phyloP scores from a whole-genome alignment of 352 stramenopile species.

The Detonula confervacea region DNA sequence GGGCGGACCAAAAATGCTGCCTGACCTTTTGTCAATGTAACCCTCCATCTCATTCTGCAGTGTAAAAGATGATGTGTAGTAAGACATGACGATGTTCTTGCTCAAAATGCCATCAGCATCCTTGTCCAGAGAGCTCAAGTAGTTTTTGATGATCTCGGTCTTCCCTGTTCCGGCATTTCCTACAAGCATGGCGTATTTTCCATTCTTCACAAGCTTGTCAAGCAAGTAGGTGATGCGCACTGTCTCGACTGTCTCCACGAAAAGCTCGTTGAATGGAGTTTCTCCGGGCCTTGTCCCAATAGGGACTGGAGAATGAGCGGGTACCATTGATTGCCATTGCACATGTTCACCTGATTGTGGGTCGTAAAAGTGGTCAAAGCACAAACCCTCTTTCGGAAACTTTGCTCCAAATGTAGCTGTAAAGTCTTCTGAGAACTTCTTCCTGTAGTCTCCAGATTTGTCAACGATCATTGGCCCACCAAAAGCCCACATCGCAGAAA shows the following conservation, averaged over 20 bases:
- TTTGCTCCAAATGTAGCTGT: conserved; percentile 86
- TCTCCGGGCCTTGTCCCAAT: conserved; percentile 93
- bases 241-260: conserved; percentile 95
- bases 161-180: conserved; percentile 96
- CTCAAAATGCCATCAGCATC: conserved; percentile 94
- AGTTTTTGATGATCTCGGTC: conserved; percentile 96
- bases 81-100: conserved; percentile 98
- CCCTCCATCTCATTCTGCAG: conserved; percentile 97
- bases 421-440: conserved; percentile 87
- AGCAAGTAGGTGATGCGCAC: conserved; percentile 94
- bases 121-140: conserved; percentile 97
- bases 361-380: conserved; percentile 98
- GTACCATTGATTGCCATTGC: conserved; percentile 92
- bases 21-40: conserved; percentile 97
- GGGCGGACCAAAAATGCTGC: conserved; percentile 97
- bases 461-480: conserved; percentile 94
- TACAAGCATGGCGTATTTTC: conserved; percentile 90
- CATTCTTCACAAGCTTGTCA: conserved; percentile 91
- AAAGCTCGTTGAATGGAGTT: conserved; percentile 95
- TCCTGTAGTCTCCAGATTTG: conserved; percentile 87
- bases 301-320: conserved; percentile 78
- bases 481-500: conserved; percentile 96
- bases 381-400: conserved; percentile 94
- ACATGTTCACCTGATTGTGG: conserved; percentile 91
- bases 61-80: conserved; percentile 96